Conservation (phyloP, 768 basidiomycete genomes). For the Mycena venus region DNA sequence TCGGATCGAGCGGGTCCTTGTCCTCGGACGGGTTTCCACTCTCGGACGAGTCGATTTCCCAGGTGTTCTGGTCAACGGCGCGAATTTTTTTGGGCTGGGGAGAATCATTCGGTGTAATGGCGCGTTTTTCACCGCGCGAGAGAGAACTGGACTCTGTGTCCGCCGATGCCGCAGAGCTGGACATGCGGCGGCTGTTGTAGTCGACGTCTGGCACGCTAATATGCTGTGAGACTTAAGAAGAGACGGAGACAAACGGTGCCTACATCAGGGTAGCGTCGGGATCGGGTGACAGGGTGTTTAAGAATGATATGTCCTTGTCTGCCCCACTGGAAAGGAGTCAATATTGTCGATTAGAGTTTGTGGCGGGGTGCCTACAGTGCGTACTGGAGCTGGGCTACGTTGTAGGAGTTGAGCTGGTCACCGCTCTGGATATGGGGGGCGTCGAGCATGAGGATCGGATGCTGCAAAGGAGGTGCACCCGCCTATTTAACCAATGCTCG, state of each 20-base stretch:
- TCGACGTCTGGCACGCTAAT: constrained; percentile 62
- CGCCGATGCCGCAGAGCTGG: constrained; percentile 78
- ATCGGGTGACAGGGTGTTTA: constrained; percentile 40
- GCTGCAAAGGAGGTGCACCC: constrained; percentile 11
- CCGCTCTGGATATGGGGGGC: constrained; percentile 52
- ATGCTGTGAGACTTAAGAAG: not conserved
- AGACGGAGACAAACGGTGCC: constrained; percentile 38
- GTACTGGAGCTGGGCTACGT: constrained; percentile 74
- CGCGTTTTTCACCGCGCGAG: constrained; percentile 73
- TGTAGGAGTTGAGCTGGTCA: constrained; percentile 69
- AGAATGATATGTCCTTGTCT: constrained; percentile 34
- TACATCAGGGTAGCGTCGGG: constrained; percentile 59
- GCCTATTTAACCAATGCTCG: constrained; percentile 37
- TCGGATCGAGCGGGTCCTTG: constrained; percentile 56
- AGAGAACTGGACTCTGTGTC: constrained; percentile 76
- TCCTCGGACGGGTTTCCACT: constrained; percentile 46
- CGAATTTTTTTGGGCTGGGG: constrained; percentile 67
- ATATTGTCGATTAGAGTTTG: constrained; percentile 8
- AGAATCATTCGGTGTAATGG: constrained; percentile 67
- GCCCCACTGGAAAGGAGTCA: constrained; percentile 23
- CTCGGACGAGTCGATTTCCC: constrained; percentile 50
- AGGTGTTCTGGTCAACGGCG: constrained; percentile 46
- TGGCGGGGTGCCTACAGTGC: constrained; percentile 57
- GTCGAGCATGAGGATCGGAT: constrained; percentile 70
- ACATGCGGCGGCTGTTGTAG: constrained; percentile 81